Evolutionary conservation across 1,284 basidiomycete species (phyloP), one percentile per base, ranked within the genome.

Genomic region (Ceratobasidium sp.): DNA sequence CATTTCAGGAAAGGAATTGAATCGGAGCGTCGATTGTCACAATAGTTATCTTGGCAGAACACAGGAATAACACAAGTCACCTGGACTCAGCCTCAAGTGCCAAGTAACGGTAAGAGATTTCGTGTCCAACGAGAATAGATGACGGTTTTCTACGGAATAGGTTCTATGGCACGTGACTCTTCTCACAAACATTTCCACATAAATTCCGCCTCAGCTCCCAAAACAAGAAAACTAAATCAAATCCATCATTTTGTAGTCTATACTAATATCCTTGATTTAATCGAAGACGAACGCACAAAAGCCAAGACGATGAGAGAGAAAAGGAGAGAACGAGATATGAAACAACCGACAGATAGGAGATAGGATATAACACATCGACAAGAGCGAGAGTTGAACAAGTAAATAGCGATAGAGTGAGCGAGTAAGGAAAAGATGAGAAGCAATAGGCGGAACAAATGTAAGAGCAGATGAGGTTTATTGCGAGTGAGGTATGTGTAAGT

Each of bases 401-500:
- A 76, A 56, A 65, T 66, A 20, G 76, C 61, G 51, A 35, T n/a
- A n/a, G n/a, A n/a, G n/a, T n/a, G 39, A 47, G 37, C 15, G n/a
- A 28, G 33, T 13, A 17, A 17, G 33, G 37, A 37, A 13, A 60
- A 35, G 37, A 35, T 28, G 39, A 39, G 35, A 61, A 61, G 49
- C 49, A 53, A 53, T 37, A 61, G 58, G 10, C 23, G 33, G 58
- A 35, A 66, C 11, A n/a, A 66, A 61, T 33, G 3, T 68, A 51
- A 63, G 54, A 37, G 47, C 26, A 47, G 11, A 67, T 33, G 20
- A 15, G 17, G 69, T 66, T 63, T 77, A 73, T 66, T 89, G 88
- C 76, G 88, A 87, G 73, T 86, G 83, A 74, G 90, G 89, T 75
- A 90, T 90, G 79, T 91, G 87, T 79, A 90, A 85, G 80, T 90